Base-by-base conservation (phyloP, 495 filamentous ascomycete genomes). In the Penicillium pulvis region DNA sequence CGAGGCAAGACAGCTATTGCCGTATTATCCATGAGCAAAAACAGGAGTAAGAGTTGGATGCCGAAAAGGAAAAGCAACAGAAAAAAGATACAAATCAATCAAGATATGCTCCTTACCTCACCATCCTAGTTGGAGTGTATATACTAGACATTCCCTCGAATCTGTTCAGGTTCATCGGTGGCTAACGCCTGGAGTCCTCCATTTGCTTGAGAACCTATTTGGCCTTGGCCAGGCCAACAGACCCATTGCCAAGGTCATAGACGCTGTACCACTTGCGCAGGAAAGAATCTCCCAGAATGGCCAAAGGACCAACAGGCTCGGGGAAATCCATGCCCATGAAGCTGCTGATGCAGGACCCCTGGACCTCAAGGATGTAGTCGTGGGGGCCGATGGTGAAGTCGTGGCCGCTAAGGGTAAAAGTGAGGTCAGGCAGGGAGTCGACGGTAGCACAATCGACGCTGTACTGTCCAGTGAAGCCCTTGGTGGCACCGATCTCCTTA, bases 281-380 rank as follows among this genome's bases (percentile, higher is more conserved):
- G 90, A 99, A 99, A 47, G 95, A 89, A 75, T 99, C 95, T 65
- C 95, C 95, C 33, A 99, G 85, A 59, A 99, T 98, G 45, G 91
- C 95, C 51, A 99, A 83, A 56, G 95, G 95, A 16, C 95, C 94
- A 58, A 89, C 87, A 19, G 92, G 92, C 66, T 88, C 89, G 23
- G 90, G 91, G 84, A 97, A 90, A 75, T 98, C 94, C 89, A 97
- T 96, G 64, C 93, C 93, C 86, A 96, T 93, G 81, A 99, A 96
- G 60, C 90, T 87, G 50, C 91, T 96, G 77, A 99, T 96, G 79
- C 95, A 99, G 69, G 87, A 91, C 59, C 95, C 94, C 71, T 91
- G 88, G 43, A 96, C 86, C 74, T 99, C 95, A 51, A 99, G 85
- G 71, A 97, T 92, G 80, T 99, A 99, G 78, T 99, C 95, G 59